Conservation (phyloP, 106 monocot species). For the Alisma plantagoaquatica region DNA sequence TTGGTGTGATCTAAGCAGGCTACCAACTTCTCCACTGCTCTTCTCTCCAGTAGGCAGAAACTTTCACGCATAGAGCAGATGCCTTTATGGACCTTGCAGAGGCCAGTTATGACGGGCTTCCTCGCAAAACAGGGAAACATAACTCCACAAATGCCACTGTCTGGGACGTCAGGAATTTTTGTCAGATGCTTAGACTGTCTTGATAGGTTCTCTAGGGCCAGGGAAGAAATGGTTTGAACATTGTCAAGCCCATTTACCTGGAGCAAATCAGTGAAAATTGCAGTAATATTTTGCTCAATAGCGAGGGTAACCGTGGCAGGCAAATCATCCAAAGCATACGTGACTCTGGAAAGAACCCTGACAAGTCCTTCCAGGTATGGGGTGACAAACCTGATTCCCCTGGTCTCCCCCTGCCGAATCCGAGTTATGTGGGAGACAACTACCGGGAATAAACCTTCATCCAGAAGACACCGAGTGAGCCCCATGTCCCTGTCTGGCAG, state of each 20-base stretch:
- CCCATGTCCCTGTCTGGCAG: conserved; percentile 66
- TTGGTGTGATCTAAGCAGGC: conserved; percentile 11
- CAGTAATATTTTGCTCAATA: conserved; percentile 48
- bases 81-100: conserved; percentile 4
- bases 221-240: conserved; percentile 56
- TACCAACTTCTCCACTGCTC: conserved; percentile 9
- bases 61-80: conserved; percentile 5
- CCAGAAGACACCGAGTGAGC: conserved; percentile 53
- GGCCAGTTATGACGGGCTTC: background rate
- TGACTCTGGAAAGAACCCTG: conserved; percentile 62
- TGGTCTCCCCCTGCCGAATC: conserved; percentile 48
- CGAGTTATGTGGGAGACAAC: conserved; percentile 41
- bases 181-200: conserved; percentile 53
- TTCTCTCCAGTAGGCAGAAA: conserved; percentile 1
- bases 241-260: conserved; percentile 70
- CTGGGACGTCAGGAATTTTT: conserved; percentile 5
- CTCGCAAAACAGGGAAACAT: conserved; percentile 2
- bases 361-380: conserved; percentile 76
- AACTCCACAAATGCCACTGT: conserved; percentile 2
- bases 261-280: conserved; percentile 65
- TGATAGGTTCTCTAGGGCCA: conserved; percentile 79
- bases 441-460: conserved; percentile 55
- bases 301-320: conserved; percentile 31
- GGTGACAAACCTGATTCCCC: conserved; percentile 50
- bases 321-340: conserved; percentile 43